Conservation (phyloP, 2,329 filamentous ascomycete genomes). For the Fusarium compactum region DNA sequence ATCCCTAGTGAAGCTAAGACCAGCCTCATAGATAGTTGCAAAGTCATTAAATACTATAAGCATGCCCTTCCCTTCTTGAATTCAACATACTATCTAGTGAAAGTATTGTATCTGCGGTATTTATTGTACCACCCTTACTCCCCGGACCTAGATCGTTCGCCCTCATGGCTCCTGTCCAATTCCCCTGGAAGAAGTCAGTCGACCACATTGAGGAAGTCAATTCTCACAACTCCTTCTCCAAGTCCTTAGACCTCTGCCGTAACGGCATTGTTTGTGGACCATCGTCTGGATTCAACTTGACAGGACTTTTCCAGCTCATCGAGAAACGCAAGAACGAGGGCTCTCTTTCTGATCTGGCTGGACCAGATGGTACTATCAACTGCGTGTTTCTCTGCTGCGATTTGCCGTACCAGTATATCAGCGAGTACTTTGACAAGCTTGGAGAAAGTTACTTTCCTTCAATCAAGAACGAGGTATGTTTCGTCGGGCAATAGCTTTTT, state of each 20-base stretch:
- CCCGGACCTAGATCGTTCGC: conserved; percentile 68
- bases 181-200: conserved; percentile 68
- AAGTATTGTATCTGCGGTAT: too few relatives aligned
- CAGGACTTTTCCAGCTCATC: conserved; percentile 64
- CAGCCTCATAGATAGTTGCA: too few relatives aligned
- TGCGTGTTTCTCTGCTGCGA: conserved; percentile 74
- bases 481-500: accelerated
- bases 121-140: too few relatives aligned
- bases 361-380: conserved; percentile 59
- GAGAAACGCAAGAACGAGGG: conserved; percentile 61
- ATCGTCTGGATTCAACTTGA: conserved; percentile 69
- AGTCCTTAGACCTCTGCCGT: conserved; percentile 66
- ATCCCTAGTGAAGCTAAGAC: background rate
- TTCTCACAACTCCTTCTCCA: conserved; percentile 64
- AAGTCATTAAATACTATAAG: too few relatives aligned
- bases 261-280: conserved; percentile 71
- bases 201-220: conserved; percentile 69
- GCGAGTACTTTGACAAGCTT: conserved; percentile 70
- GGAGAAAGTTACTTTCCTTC: conserved; percentile 60
- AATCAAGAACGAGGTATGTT: conserved; percentile 57
- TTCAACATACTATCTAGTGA: too few relatives aligned
- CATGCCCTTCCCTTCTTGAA: too few relatives aligned
- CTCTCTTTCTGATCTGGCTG: conserved; percentile 58
- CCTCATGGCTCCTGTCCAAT: conserved; percentile 63
- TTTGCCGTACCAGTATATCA: conserved; percentile 72